These are phyloP conservation scores for Gossypium lobatum DNA, from an alignment of 441 rosid species.

Conservation along the genomic window DNA sequence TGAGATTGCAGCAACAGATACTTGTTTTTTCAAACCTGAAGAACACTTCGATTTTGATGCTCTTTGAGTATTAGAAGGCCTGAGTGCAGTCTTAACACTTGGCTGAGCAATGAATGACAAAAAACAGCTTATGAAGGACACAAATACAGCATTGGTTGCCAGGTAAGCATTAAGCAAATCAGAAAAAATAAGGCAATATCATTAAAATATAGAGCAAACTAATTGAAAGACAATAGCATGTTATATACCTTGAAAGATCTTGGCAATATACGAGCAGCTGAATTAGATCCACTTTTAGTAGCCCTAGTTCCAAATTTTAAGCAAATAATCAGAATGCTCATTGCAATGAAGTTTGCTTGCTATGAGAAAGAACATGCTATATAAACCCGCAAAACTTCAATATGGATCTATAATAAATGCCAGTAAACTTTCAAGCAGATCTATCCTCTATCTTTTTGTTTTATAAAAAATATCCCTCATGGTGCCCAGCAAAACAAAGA, in stretches of 20 bases:
- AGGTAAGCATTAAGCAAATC: neutral
- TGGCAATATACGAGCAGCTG: slow-evolving; percentile 23
- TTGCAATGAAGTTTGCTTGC: neutral
- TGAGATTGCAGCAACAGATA: slow-evolving; percentile 23
- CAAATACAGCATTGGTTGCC: neutral
- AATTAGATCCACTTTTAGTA: slow-evolving; percentile 20
- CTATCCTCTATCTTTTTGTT: neutral
- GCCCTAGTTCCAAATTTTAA: slow-evolving; percentile 24
- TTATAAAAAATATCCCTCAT: neutral
- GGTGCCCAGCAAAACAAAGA: neutral
- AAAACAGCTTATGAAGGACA: neutral
- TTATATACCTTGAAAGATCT: slow-evolving; percentile 43
- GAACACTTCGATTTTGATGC: slow-evolving; percentile 32
- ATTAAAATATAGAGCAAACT: slow-evolving; percentile 5
- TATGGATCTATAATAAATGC: neutral
- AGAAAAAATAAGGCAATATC: neutral
- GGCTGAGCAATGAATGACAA: slow-evolving; percentile 36
- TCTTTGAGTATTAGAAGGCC: slow-evolving; percentile 34
- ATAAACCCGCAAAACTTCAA: too few relatives aligned
- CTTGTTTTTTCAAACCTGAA: slow-evolving; percentile 26
- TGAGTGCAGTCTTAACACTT: slow-evolving; percentile 32
- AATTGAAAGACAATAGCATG: slow-evolving; percentile 6
- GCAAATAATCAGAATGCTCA: slow-evolving; percentile 1
- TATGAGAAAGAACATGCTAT: neutral
- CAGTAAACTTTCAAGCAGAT: neutral